Evolutionary conservation across 345 rosid genomes (phyloP).

Genomic region (Eucalyptus sideroxylon): DNA sequence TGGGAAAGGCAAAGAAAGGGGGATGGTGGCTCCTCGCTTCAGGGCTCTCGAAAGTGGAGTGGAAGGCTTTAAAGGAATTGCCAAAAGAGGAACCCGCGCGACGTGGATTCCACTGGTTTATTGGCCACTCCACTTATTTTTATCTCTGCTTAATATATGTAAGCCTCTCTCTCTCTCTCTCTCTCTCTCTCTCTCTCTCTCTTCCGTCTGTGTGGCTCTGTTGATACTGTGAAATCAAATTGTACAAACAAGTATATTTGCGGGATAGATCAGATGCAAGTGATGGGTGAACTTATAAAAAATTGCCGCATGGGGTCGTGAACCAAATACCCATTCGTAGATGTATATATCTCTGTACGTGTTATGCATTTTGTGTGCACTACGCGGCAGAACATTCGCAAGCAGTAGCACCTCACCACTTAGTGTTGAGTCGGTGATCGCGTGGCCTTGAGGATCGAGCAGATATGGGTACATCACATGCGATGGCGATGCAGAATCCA

Average conservation of each 20-base stretch:
- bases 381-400: not conserved
- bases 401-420: not conserved
- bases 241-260: not conserved
- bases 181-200: not conserved
- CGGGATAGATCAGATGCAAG: not conserved
- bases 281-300: not conserved
- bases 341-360: not conserved
- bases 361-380: not conserved
- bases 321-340: not conserved
- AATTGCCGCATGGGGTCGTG: not conserved
- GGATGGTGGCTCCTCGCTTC: not conserved
- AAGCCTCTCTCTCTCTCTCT: not conserved
- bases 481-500: not conserved
- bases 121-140: not conserved
- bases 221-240: not conserved
- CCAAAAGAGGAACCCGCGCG: not conserved
- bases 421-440: not conserved
- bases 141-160: not conserved
- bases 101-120: not conserved
- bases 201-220: not conserved
- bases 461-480: not conserved
- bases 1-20: not conserved
- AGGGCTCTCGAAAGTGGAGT: not conserved
- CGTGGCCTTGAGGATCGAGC: not conserved
- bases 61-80: not conserved